These are phyloP conservation scores for Ophiostoma novo-ulmi DNA, from an alignment of 2,329 filamentous ascomycete species.

Conservation along the genomic window DNA sequence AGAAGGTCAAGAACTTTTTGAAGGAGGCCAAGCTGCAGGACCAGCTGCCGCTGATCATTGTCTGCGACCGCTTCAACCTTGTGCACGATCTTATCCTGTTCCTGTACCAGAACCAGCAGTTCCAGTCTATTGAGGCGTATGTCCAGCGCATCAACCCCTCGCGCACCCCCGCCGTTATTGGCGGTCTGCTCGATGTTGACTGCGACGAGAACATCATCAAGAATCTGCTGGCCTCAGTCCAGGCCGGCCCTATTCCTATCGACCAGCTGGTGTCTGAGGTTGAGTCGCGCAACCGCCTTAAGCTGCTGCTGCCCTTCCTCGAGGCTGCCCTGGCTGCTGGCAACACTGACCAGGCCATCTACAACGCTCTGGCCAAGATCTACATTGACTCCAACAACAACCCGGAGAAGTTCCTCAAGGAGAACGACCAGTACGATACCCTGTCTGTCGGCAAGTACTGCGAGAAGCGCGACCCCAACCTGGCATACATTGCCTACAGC, in stretches of 20 bases:
- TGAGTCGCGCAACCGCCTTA: conserved; percentile 91
- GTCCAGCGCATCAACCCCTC: conserved; percentile 94
- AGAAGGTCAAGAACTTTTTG: conserved; percentile 98
- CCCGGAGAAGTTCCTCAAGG: conserved; percentile 93
- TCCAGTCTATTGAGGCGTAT: conserved; percentile 97
- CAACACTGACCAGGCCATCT: conserved; percentile 94
- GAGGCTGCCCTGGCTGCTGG: conserved; percentile 84
- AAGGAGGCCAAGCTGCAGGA: conserved; percentile 92
- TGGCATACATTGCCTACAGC: conserved; percentile 89
- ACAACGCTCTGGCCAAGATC: conserved; percentile 96
- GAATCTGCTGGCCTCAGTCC: conserved; percentile 77
- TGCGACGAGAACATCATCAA: conserved; percentile 97
- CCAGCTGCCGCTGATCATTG: conserved; percentile 93
- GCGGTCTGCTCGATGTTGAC: conserved; percentile 90
- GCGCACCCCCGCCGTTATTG: conserved; percentile 85
- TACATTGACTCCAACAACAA: conserved; percentile 99
- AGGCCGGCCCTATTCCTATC: conserved; percentile 79
- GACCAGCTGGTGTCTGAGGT: conserved; percentile 92
- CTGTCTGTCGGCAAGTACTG: conserved; percentile 94
- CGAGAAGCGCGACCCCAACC: conserved; percentile 94
- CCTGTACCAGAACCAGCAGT: conserved; percentile 98
- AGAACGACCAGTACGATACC: conserved; percentile 95
- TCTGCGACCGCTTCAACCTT: conserved; percentile 99
- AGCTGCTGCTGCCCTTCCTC: conserved; percentile 91
- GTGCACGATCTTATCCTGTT: conserved; percentile 94